Evolutionary conservation across 2,329 filamentous ascomycete species (phyloP).

Genomic region (Bipolaris victoriae): DNA sequence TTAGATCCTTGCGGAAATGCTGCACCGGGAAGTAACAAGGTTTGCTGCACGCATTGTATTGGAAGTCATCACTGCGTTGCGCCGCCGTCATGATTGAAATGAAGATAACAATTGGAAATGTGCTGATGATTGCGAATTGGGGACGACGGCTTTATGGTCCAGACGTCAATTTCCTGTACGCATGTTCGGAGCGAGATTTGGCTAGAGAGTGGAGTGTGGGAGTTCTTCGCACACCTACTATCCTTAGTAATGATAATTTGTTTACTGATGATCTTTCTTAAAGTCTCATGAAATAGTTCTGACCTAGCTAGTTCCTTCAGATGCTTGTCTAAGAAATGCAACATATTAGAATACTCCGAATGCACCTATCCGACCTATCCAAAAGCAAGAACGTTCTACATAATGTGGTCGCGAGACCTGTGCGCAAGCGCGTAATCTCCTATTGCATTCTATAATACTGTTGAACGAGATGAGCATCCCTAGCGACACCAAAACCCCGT

Average conservation of each 20-base stretch:
- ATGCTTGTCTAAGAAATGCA: neutral
- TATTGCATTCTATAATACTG: neutral
- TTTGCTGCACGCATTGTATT: constrained; percentile 40
- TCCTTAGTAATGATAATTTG: too few species aligned
- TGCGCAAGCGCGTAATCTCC: neutral
- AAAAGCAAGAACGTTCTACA: neutral
- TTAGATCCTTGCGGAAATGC: constrained; percentile 28
- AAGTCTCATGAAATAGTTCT: too few species aligned
- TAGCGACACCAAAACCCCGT: neutral
- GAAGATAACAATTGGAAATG: neutral
- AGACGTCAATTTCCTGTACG: neutral
- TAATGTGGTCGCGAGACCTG: neutral
- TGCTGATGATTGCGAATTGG: neutral
- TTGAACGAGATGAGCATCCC: neutral
- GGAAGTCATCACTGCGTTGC: constrained; percentile 38
- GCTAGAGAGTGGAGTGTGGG: too few species aligned
- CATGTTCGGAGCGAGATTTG: too few species aligned
- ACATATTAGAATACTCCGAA: neutral
- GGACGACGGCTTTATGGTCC: neutral
- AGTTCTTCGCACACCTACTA: too few species aligned
- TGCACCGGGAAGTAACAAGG: constrained; percentile 26
- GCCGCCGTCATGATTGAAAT: constrained; percentile 10
- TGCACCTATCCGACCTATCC: neutral
- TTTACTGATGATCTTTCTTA: too few species aligned
- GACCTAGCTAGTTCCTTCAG: neutral